Evolutionary conservation across 805 yeast genomes (phyloP).

Genomic region (Lachancea dasiensis): DNA sequence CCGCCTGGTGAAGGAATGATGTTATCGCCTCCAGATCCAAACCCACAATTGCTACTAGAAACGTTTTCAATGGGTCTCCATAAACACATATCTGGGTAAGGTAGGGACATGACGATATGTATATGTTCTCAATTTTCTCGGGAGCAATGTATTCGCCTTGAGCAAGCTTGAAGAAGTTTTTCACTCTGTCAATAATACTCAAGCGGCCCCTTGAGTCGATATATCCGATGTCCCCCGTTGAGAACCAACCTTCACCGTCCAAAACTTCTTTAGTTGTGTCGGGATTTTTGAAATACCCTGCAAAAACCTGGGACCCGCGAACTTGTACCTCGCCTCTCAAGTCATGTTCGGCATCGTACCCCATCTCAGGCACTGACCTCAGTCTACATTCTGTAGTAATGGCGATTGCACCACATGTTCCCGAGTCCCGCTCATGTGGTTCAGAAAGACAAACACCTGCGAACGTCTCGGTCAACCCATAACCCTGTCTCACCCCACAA

Average conservation of each 20-base stretch:
- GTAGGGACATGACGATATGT: conserved; percentile 46
- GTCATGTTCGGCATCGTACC: conserved; percentile 39
- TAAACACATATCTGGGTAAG: conserved; percentile 52
- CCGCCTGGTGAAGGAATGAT: conserved; percentile 27
- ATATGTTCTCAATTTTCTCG: conserved; percentile 64
- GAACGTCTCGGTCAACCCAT: conserved; percentile 66
- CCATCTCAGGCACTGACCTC: conserved; percentile 60
- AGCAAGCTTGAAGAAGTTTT: conserved; percentile 66
- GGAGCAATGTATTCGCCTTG: conserved; percentile 71
- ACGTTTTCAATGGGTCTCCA: conserved; percentile 56
- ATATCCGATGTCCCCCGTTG: conserved; percentile 60
- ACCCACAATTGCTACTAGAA: conserved; percentile 57
- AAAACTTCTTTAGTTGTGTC: conserved; percentile 49
- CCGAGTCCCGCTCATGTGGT: conserved; percentile 43
- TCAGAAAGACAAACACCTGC: conserved; percentile 49
- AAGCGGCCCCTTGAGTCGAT: conserved; percentile 49
- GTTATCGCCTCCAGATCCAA: conserved; percentile 45
- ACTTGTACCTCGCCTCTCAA: conserved; percentile 56
- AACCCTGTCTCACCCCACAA: conserved; percentile 58
- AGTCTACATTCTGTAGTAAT: conserved; percentile 52
- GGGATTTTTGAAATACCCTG: conserved; percentile 48
- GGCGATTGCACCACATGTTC: conserved; percentile 58
- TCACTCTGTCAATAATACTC: conserved; percentile 64
- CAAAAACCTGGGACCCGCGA: conserved; percentile 59
- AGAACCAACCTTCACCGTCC: conserved; percentile 57